A percentile compares a stretch with the other conserved stretches of the same genome.
Conservation (phyloP, 2,329 filamentous ascomycete species). For the Neofusicoccum sp. region DNA sequence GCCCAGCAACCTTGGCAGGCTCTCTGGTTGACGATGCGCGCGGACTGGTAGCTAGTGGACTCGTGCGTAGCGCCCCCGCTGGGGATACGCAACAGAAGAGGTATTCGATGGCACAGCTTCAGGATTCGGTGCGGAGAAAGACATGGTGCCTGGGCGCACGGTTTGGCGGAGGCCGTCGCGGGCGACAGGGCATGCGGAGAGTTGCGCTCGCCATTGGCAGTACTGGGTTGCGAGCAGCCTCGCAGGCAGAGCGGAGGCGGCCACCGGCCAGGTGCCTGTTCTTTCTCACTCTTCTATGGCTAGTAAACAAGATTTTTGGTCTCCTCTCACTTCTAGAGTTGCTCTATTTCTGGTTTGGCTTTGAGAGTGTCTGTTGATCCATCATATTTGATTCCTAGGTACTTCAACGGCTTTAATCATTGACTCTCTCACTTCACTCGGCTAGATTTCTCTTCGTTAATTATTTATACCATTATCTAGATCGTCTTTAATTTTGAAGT, state of each 20-base stretch:
- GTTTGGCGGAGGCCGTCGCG: too few species aligned
- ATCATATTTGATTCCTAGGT: too few species aligned
- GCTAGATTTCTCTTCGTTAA: too few species aligned
- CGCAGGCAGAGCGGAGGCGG: slow-evolving; percentile 4
- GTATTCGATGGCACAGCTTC: not conserved
- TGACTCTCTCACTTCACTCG: too few species aligned
- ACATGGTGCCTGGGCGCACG: not conserved
- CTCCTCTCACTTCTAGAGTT: too few species aligned
- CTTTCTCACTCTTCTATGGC: too few species aligned
- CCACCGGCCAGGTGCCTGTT: not conserved
- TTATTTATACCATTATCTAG: too few species aligned
- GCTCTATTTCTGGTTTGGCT: too few species aligned
- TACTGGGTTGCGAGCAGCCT: slow-evolving; percentile 9
- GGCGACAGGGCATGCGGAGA: not conserved
- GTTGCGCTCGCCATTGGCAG: not conserved
- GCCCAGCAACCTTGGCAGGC: slow-evolving; percentile 1
- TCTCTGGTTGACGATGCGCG: not conserved
- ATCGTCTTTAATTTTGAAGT: too few species aligned
- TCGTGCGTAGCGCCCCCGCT: not conserved
- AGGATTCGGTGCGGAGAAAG: not conserved
- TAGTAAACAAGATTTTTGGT: too few species aligned
- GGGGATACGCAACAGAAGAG: not conserved
- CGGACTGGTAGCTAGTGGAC: slow-evolving; percentile 4
- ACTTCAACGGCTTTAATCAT: too few species aligned
- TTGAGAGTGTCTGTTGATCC: too few species aligned